A percentile compares a stretch with the other conserved stretches of the same genome.
Evolutionary conservation across 805 yeast genomes (phyloP).

Genomic region (Wickerhamomyces ciferrii): DNA sequence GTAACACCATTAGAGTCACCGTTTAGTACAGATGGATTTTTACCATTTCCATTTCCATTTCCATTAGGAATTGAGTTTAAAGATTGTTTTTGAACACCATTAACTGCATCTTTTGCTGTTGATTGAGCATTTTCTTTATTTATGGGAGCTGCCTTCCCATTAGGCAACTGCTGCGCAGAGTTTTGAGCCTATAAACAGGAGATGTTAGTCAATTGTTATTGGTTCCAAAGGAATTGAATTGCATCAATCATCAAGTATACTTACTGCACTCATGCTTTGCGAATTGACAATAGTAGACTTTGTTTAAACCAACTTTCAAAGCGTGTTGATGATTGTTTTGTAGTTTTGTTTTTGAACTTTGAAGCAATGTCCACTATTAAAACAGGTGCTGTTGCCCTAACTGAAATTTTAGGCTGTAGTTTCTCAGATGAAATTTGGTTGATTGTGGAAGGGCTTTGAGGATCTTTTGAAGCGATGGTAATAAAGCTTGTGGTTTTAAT

Average conservation of each 20-base stretch:
- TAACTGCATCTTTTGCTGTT: background rate
- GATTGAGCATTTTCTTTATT: background rate
- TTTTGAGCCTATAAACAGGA: background rate
- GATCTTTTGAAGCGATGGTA: background rate
- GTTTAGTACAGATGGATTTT: background rate
- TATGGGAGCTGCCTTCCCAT: constrained; percentile 2
- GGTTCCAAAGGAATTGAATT: background rate
- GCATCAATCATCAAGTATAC: background rate
- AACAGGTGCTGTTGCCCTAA: constrained; percentile 1
- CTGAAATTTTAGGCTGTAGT: constrained; percentile 2
- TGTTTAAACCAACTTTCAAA: too few species aligned
- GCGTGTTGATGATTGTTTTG: background rate
- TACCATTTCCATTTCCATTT: background rate
- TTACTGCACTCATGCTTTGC: constrained; percentile 1
- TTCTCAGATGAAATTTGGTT: background rate
- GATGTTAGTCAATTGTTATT: background rate
- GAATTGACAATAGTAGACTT: background rate
- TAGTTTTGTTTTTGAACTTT: background rate
- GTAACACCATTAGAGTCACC: background rate
- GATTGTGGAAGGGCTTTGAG: background rate
- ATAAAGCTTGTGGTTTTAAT: too few species aligned
- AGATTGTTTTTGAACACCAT: background rate
- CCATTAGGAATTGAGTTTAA: background rate
- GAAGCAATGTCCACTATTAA: constrained; percentile 1
- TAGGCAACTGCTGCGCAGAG: background rate